Conservation (phyloP, 192 early-diverging fungal genomes). For the Linnemannia exigua region DNA sequence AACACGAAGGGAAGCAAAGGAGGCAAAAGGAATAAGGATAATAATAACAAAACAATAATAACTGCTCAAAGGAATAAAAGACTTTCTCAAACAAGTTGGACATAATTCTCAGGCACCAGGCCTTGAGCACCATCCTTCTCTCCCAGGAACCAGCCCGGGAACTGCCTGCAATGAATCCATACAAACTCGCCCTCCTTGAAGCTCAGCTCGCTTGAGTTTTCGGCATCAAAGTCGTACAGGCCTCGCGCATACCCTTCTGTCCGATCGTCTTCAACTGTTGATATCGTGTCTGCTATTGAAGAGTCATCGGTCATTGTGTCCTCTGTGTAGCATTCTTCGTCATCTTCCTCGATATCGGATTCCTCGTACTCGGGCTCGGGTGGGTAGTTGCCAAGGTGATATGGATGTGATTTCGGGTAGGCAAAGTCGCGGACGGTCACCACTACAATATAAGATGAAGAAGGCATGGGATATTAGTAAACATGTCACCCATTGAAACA, state of each 20-base stretch:
- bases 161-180: slow-evolving; percentile 78
- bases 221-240: slow-evolving; percentile 81
- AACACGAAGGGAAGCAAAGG: background rate
- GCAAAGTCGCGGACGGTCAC: slow-evolving; percentile 44
- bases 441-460: slow-evolving; percentile 6
- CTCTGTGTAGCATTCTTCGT: slow-evolving; percentile 30
- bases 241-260: slow-evolving; percentile 66
- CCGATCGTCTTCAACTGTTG: slow-evolving; percentile 42
- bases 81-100: slow-evolving; percentile 50
- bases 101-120: slow-evolving; percentile 82
- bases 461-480: background rate
- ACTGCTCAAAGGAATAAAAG: too few relatives aligned
- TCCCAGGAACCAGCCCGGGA: slow-evolving; percentile 81
- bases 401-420: slow-evolving; percentile 41
- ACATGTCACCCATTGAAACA: background rate
- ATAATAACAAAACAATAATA: background rate
- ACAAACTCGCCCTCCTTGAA: slow-evolving; percentile 75
- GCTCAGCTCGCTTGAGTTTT: slow-evolving; percentile 75
- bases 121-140: slow-evolving; percentile 71
- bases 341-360: slow-evolving; percentile 29
- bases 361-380: slow-evolving; percentile 33
- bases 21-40: background rate
- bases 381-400: slow-evolving; percentile 39
- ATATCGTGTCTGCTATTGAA: background rate
- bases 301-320: background rate